Conservation (phyloP, 2,329 filamentous ascomycete species). For the Ophiocordyceps camponoti-leonardi region DNA sequence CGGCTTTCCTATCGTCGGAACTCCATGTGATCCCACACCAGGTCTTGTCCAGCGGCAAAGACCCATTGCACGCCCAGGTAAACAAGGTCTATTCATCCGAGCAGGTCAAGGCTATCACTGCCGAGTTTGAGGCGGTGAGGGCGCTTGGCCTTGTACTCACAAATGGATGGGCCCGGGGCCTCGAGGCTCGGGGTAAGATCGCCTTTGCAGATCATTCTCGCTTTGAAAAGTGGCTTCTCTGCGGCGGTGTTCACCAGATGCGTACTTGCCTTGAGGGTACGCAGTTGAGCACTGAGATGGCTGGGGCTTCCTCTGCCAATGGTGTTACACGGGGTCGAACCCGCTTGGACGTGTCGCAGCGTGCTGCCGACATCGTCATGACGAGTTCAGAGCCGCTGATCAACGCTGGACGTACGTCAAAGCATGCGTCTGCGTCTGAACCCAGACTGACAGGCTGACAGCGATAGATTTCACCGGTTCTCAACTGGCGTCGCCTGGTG, state of each 20-base stretch:
- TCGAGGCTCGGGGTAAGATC: constrained; percentile 44
- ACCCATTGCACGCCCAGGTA: constrained; percentile 29
- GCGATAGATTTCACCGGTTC: constrained; percentile 12
- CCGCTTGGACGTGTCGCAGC: not conserved
- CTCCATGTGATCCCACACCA: constrained; percentile 41
- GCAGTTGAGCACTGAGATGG: not conserved
- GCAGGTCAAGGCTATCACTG: constrained; percentile 44
- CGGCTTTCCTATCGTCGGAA: constrained; percentile 45
- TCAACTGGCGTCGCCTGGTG: not conserved
- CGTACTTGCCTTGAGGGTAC: constrained; percentile 7
- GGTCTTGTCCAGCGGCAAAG: constrained; percentile 31
- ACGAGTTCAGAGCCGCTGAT: not conserved
- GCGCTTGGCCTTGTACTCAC: constrained; percentile 48
- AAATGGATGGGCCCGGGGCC: constrained; percentile 67
- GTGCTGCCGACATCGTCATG: not conserved
- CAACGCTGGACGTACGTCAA: not conserved
- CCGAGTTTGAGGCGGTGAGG: constrained; percentile 45
- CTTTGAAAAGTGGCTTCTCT: constrained; percentile 57
- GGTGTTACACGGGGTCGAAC: not conserved
- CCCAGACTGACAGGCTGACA: too few species aligned
- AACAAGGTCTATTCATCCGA: constrained; percentile 48
- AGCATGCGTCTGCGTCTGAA: not conserved
- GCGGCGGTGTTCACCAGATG: constrained; percentile 23
- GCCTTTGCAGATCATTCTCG: constrained; percentile 43
- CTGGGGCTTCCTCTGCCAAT: not conserved